A percentile compares a stretch with the other conserved stretches of the same genome.
phyloP scores from a whole-genome alignment of 768 basidiomycete genomes.

The Dendrothele bispora region DNA sequence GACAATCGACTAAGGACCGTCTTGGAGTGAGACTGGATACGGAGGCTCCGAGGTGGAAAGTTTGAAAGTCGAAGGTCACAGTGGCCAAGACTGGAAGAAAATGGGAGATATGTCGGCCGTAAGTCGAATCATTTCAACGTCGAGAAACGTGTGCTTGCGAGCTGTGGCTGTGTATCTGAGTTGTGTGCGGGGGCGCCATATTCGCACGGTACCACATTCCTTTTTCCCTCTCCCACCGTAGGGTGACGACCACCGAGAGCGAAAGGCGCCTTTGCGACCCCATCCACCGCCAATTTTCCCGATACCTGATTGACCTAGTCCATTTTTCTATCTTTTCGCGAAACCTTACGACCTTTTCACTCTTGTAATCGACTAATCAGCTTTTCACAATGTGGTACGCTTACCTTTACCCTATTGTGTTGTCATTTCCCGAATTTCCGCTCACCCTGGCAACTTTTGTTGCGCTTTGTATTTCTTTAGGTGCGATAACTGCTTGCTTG shows the following conservation, averaged over 20 bases:
- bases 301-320: no score
- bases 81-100: no score
- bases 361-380: conserved; percentile 12
- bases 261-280: conserved; percentile 4
- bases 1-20: no score
- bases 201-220: conserved; percentile 1
- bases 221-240: conserved; percentile 17
- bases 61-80: no score
- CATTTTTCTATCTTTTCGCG: conserved; percentile 8
- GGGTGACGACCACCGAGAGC: conserved; percentile 11
- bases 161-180: neutral
- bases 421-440: conserved; percentile 20
- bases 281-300: no score
- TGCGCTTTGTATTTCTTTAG: conserved; percentile 30
- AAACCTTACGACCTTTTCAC: conserved; percentile 13
- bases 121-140: no score
- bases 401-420: conserved; percentile 10
- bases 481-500: conserved; percentile 80
- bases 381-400: conserved; percentile 27
- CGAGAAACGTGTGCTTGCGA: no score
- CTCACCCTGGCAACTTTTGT: neutral
- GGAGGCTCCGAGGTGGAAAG: no score
- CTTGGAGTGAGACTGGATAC: no score
- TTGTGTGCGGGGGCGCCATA: neutral
- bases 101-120: no score